These are phyloP conservation scores for Amylocarpus encephaloides DNA, from an alignment of 2,329 filamentous ascomycete species.

Conservation along the genomic window DNA sequence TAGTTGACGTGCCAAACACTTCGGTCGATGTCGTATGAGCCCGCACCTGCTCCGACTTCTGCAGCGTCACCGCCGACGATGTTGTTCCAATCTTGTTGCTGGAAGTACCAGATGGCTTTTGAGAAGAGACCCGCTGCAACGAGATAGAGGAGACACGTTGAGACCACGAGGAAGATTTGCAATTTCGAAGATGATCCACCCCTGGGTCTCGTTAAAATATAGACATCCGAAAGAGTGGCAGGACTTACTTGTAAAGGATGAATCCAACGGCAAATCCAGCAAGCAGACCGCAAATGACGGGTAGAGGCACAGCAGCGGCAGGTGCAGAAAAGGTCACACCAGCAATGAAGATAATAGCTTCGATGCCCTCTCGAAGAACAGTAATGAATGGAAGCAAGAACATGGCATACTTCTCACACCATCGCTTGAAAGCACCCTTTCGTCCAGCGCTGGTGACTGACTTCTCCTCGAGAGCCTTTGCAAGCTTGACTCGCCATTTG, in stretches of 20 bases:
- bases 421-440: slow-evolving; percentile 50
- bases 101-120: slow-evolving; percentile 66
- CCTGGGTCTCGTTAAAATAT: slow-evolving; percentile 29
- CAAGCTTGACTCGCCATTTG: slow-evolving; percentile 82
- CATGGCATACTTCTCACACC: slow-evolving; percentile 75
- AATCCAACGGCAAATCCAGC: slow-evolving; percentile 65
- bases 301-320: slow-evolving; percentile 69
- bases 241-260: slow-evolving; percentile 66
- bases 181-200: slow-evolving; percentile 59
- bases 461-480: slow-evolving; percentile 55
- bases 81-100: slow-evolving; percentile 58
- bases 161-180: slow-evolving; percentile 74
- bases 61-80: slow-evolving; percentile 46
- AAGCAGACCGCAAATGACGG: slow-evolving; percentile 64
- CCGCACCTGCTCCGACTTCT: slow-evolving; percentile 60
- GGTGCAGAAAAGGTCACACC: slow-evolving; percentile 74
- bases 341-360: slow-evolving; percentile 80
- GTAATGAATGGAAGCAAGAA: slow-evolving; percentile 83
- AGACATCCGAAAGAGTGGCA: slow-evolving; percentile 32
- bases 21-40: slow-evolving; percentile 71
- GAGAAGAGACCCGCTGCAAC: slow-evolving; percentile 80
- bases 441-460: slow-evolving; percentile 36
- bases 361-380: slow-evolving; percentile 78
- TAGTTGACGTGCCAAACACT: slow-evolving; percentile 84
- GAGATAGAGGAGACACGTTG: slow-evolving; percentile 78